Evolutionary conservation across 345 rosid genomes (phyloP).

Genomic region (Eucalyptus victrix): DNA sequence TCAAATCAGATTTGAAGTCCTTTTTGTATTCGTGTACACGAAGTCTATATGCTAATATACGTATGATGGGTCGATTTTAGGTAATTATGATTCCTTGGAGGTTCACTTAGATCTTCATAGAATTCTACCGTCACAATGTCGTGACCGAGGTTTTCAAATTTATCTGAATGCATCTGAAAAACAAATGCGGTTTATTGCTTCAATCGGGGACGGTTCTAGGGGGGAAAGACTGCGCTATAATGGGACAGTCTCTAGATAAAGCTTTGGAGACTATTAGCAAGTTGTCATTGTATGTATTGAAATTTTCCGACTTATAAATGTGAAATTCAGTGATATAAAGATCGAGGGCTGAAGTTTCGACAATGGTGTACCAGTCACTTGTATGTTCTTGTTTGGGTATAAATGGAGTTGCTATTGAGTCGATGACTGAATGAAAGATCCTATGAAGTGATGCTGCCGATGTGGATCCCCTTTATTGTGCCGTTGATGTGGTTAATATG

Average conservation of each 20-base stretch:
- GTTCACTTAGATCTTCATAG: neutral
- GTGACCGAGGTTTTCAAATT: neutral
- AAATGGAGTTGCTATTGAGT: neutral
- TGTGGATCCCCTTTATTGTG: neutral
- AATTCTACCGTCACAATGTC: neutral
- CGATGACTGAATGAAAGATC: neutral
- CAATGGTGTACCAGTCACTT: neutral
- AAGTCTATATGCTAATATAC: neutral
- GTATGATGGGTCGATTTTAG: neutral
- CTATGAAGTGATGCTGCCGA: neutral
- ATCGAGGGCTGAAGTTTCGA: neutral
- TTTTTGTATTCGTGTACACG: neutral
- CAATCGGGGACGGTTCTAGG: neutral
- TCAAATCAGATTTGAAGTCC: neutral
- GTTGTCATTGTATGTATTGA: neutral
- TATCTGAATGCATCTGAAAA: neutral
- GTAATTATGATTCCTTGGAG: neutral
- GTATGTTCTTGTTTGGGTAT: neutral
- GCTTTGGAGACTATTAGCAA: neutral
- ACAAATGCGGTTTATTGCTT: neutral
- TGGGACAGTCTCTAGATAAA: neutral
- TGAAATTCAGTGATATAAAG: neutral
- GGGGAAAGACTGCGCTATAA: neutral
- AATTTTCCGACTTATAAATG: neutral
- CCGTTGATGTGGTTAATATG: neutral